Conservation (phyloP, 768 basidiomycete species). For the Suillus variegatus region DNA sequence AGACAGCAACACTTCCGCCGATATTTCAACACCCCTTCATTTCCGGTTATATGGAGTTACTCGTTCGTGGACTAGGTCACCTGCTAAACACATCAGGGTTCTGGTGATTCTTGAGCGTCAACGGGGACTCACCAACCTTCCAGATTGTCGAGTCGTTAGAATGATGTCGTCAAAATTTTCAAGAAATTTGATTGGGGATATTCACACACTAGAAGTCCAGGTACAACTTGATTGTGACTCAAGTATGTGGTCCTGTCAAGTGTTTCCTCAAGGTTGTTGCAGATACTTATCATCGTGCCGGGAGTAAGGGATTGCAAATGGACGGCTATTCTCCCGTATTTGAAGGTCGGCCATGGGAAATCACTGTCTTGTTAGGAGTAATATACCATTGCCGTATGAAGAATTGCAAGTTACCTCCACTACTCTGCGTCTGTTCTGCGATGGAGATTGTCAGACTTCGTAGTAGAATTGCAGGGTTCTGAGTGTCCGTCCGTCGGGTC, state of each 20-base stretch:
- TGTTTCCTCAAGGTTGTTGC: neutral
- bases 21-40: constrained; percentile 7
- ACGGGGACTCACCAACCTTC: neutral
- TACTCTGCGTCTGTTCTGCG: neutral
- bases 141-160: neutral
- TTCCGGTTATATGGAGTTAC: constrained; percentile 8
- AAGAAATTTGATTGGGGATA: neutral
- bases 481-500: constrained; percentile 1
- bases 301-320: neutral
- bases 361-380: constrained; percentile 4
- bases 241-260: neutral
- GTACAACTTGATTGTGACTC: neutral
- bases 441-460: neutral
- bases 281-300: neutral
- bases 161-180: neutral
- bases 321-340: constrained; percentile 2
- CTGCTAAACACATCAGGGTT: constrained; percentile 13
- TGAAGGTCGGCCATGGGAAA: constrained; percentile 1
- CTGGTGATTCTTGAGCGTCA: constrained; percentile 14
- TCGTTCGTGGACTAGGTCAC: constrained; percentile 9
- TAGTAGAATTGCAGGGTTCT: neutral
- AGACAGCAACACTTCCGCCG: constrained; percentile 13
- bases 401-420: neutral
- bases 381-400: neutral
- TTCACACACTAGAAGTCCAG: neutral